These are phyloP conservation scores for Ogataea minuta DNA, from an alignment of 805 yeast genomes.

Conservation along the genomic window DNA sequence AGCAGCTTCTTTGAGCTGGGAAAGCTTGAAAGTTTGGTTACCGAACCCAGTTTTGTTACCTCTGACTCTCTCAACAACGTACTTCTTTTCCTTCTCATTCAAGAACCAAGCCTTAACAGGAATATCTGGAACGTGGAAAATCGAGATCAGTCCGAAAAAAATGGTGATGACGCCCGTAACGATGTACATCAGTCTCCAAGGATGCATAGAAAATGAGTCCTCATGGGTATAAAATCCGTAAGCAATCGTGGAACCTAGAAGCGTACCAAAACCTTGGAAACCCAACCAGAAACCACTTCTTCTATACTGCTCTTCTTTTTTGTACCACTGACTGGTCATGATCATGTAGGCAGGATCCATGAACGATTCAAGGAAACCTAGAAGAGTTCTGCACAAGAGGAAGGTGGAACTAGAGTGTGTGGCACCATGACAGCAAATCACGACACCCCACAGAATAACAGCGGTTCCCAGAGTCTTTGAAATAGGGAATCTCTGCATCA, in stretches of 20 bases:
- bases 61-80: slow-evolving; percentile 57
- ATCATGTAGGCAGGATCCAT: slow-evolving; percentile 46
- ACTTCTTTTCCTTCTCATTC: slow-evolving; percentile 42
- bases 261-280: slow-evolving; percentile 43
- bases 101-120: slow-evolving; percentile 56
- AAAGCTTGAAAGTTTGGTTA: slow-evolving; percentile 47
- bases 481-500: slow-evolving; percentile 51
- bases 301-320: slow-evolving; percentile 43
- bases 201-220: slow-evolving; percentile 40
- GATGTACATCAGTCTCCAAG: slow-evolving; percentile 62
- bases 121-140: slow-evolving; percentile 47
- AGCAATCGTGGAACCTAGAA: slow-evolving; percentile 50
- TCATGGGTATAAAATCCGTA: slow-evolving; percentile 40
- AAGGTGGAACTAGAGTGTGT: slow-evolving; percentile 40
- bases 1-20: slow-evolving; percentile 54
- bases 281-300: slow-evolving; percentile 36
- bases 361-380: slow-evolving; percentile 54
- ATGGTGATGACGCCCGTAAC: slow-evolving; percentile 59
- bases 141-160: slow-evolving; percentile 41
- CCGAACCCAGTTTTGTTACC: slow-evolving; percentile 61
- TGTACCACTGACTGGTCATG: slow-evolving; percentile 55
- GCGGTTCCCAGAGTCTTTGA: slow-evolving; percentile 48
- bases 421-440: slow-evolving; percentile 43
- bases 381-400: slow-evolving; percentile 43
- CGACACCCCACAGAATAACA: slow-evolving; percentile 48